These are phyloP conservation scores for Dichotomopilus funicola DNA, from an alignment of 2,329 filamentous ascomycete species.

Conservation along the genomic window DNA sequence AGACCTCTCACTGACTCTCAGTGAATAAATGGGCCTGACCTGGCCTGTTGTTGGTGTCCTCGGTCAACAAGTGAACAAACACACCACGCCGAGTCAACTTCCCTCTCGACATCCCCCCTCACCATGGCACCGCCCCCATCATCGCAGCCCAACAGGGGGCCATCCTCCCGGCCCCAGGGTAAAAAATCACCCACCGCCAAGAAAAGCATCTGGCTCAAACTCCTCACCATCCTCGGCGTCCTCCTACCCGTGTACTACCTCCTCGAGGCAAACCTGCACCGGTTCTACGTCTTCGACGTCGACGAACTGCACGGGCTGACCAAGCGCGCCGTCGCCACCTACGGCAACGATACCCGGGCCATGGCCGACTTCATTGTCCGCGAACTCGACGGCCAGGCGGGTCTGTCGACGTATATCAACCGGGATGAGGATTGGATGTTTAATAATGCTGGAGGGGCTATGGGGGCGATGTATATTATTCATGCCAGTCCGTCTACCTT, in stretches of 20 bases:
- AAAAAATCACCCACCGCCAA: constrained; percentile 6
- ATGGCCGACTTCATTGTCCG: constrained; percentile 64
- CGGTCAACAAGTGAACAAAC: constrained; percentile 13
- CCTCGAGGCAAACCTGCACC: constrained; percentile 52
- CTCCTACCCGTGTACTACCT: constrained; percentile 48
- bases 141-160: constrained; percentile 15
- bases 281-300: constrained; percentile 70
- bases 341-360: constrained; percentile 68
- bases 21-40: neutral
- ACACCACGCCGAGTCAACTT: too few relatives aligned
- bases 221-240: constrained; percentile 48
- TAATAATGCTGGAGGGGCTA: constrained; percentile 85
- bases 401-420: constrained; percentile 52
- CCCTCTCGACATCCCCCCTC: neutral
- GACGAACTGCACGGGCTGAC: constrained; percentile 64
- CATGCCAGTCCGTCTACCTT: constrained; percentile 61
- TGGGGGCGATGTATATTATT: constrained; percentile 87
- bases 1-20: too few relatives aligned
- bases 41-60: constrained; percentile 10
- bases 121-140: neutral
- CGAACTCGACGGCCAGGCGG: constrained; percentile 55
- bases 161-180: constrained; percentile 13
- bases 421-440: constrained; percentile 78
- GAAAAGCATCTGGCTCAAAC: constrained; percentile 30
- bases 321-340: constrained; percentile 55